Base-by-base conservation (phyloP, 2,329 filamentous ascomycete species). In the Pseudomassariella vexata region DNA sequence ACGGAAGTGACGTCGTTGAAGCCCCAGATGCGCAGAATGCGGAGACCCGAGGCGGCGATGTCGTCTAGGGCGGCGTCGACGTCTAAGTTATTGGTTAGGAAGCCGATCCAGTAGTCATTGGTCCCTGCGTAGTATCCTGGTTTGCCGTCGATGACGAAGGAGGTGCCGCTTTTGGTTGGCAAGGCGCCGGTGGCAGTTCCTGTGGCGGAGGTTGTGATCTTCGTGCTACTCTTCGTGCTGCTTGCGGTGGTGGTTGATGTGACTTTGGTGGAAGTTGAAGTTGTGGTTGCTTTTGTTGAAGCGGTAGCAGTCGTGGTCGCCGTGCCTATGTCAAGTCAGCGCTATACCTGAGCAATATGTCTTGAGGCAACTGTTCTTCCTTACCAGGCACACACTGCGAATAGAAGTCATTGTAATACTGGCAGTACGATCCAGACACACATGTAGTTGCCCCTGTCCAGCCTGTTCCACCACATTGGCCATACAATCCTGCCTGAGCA, bases 1-100 rank as follows among this genome's bases (percentile, higher is more conserved):
- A 51, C 49, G 3, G 53, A 41, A 5, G 59, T 74, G 10, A 75
- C 70, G 41, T 78, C 73, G 55, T 77, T 77, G 59, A 80, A 80
- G 4, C 74, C 73, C 76, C 75, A 79, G 28, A 78, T 62, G 11
- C 76, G 65, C 20, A 79, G 58, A 37, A 79, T 69, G 48, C 73
- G 76, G 38, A 70, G 65, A 1, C 73, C 72, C 3, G 72, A 66
- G 19, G 55, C 41, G 30, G 57, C 48, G 11, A 78, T 48, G 44
- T 74, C 63, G 37, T 62, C 54, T 31, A 73, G 55, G 10, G 64
- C 55, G n/a, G 57, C 53, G 44, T 79, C 70, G 10, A 78, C 64
- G 47, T 81, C 73, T 6, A 54, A 59, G 39, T 73, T 56, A 34
- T 65, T 66, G 29, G 59, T 66, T 19, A 72, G 46, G 53, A 72